Evolutionary conservation across 768 basidiomycete species (phyloP).

Genomic region (Mycena rebaudengoi): DNA sequence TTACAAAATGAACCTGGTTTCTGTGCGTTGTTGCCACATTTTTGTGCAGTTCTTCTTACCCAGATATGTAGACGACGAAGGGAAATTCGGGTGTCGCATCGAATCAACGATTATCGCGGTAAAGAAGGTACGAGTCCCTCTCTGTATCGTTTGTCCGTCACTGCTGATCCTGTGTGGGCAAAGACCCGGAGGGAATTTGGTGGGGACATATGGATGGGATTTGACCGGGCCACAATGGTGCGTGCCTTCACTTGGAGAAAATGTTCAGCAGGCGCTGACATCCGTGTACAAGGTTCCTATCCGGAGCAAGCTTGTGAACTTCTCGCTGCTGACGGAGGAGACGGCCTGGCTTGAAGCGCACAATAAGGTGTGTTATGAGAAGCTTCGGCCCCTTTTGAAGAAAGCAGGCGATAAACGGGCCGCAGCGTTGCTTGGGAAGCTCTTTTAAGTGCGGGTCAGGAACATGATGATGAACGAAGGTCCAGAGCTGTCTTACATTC

Average conservation of each 20-base stretch:
- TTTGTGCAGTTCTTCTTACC: neutral
- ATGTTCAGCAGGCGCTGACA: neutral
- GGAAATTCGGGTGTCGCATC: conserved; percentile 26
- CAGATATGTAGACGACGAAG: conserved; percentile 18
- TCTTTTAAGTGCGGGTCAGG: too few species aligned
- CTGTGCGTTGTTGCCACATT: conserved; percentile 48
- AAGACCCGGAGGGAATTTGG: conserved; percentile 55
- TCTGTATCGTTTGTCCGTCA: neutral
- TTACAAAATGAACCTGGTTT: conserved; percentile 82
- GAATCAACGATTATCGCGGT: conserved; percentile 26
- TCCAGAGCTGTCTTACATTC: too few species aligned
- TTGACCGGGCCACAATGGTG: conserved; percentile 72
- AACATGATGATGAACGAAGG: too few species aligned
- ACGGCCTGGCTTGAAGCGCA: conserved; percentile 64
- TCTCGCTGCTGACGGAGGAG: conserved; percentile 65
- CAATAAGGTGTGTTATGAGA: conserved; percentile 24
- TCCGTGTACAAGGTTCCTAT: conserved; percentile 58
- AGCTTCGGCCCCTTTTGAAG: conserved; percentile 22
- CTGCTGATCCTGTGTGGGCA: conserved; percentile 46
- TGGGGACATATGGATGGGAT: conserved; percentile 66
- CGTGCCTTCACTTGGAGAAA: neutral
- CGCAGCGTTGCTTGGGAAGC: conserved; percentile 16
- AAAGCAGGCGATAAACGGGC: conserved; percentile 22
- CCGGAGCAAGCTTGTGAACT: conserved; percentile 70
- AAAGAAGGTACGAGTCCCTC: conserved; percentile 12